These are phyloP conservation scores for Rosa lucieae DNA, from an alignment of 306 rosid species.

Conservation along the genomic window DNA sequence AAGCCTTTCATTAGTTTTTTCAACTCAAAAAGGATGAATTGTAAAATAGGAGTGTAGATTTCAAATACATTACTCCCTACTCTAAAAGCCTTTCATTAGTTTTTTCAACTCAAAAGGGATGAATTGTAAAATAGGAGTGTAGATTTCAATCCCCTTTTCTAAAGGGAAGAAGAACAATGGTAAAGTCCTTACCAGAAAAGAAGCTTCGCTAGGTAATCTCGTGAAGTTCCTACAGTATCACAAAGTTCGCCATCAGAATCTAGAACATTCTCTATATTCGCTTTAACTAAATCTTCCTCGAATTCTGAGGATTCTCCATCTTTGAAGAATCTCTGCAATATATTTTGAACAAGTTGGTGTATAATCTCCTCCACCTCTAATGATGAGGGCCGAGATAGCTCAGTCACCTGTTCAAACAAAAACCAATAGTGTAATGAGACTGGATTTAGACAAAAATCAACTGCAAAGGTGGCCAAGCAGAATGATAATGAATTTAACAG, in stretches of 20 bases:
- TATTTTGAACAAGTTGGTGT: conserved; percentile 78
- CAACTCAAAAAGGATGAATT: background rate
- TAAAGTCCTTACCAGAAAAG: conserved; percentile 82
- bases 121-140: background rate
- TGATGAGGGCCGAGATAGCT: conserved; percentile 80
- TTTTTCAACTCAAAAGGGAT: background rate
- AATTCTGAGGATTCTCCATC: conserved; percentile 52
- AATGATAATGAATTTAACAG: background rate
- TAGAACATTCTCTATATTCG: conserved; percentile 35
- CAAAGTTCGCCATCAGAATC: conserved; percentile 44
- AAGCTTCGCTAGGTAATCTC: conserved; percentile 93
- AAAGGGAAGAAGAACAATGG: conserved; percentile 11
- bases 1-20: background rate
- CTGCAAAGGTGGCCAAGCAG: background rate
- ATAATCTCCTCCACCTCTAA: conserved; percentile 85
- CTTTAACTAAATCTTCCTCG: conserved; percentile 37
- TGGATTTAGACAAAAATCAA: conserved; percentile 10
- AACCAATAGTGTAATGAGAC: background rate
- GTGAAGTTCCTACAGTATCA: conserved; percentile 59
- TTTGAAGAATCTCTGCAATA: conserved; percentile 50
- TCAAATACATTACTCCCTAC: background rate
- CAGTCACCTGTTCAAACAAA: conserved; percentile 62
- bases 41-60: too few species aligned
- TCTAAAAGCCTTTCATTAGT: background rate
- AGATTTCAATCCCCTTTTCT: background rate